Conservation (phyloP, 345 rosid species). For the Linum trigynum region DNA sequence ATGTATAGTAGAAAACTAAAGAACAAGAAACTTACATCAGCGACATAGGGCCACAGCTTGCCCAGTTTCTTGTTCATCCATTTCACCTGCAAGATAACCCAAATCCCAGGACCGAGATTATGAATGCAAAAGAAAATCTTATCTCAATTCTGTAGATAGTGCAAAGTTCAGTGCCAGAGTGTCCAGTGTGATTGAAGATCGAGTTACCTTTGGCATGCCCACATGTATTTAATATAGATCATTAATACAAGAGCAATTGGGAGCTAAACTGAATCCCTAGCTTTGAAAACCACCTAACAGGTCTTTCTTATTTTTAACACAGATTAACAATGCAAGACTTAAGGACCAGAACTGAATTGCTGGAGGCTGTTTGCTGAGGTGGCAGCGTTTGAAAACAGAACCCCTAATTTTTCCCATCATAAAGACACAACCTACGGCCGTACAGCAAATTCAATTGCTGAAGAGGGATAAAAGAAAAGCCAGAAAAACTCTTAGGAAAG, state of each 20-base stretch:
- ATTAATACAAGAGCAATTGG: background rate
- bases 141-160: background rate
- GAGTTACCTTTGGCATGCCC: background rate
- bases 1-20: background rate
- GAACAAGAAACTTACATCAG: conserved; percentile 56
- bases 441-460: no score
- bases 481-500: background rate
- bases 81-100: conserved; percentile 61
- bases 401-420: background rate
- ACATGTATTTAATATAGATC: background rate
- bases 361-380: background rate
- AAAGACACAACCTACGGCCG: background rate
- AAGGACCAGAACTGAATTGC: background rate
- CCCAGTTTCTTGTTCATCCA: conserved; percentile 92
- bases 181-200: background rate
- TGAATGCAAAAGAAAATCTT: background rate
- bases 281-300: no score
- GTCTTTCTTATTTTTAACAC: background rate
- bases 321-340: background rate
- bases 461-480: background rate
- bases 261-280: background rate
- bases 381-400: background rate
- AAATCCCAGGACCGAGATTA: background rate
- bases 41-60: conserved; percentile 95
- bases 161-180: background rate